Percentiles rank a stretch among this genome's conserved stretches.
Conservation (phyloP, 2,329 filamentous ascomycete species). For the Anisogramma anomala region DNA sequence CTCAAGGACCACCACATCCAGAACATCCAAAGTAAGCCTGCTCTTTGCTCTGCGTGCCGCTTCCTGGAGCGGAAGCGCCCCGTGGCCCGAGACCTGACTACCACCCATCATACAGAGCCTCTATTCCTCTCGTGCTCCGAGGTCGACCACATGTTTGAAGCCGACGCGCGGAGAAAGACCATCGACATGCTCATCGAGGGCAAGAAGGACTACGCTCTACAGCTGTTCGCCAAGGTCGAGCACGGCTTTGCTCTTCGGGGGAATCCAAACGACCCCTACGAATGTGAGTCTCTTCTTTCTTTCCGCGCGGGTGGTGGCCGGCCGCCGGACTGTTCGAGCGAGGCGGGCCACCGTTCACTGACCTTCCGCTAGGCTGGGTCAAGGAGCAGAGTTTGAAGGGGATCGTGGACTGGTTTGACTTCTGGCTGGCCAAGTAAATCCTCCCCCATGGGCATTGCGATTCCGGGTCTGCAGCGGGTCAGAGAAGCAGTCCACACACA, state of each 20-base stretch:
- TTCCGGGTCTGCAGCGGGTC: no score
- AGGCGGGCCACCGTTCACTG: no score
- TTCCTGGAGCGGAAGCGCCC: no score
- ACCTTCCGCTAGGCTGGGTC: conserved; percentile 17
- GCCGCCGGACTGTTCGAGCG: no score
- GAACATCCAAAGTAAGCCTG: conserved; percentile 23
- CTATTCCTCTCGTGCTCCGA: conserved; percentile 35
- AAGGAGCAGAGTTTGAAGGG: conserved; percentile 20
- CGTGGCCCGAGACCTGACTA: background rate
- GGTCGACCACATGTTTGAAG: conserved; percentile 31
- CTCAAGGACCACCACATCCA: conserved; percentile 35
- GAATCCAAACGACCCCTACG: conserved; percentile 33
- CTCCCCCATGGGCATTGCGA: no score
- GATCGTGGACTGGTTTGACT: conserved; percentile 1
- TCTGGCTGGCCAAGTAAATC: background rate
- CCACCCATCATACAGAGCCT: conserved; percentile 21
- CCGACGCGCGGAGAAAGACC: conserved; percentile 26
- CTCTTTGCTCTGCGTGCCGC: background rate
- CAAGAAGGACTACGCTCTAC: conserved; percentile 45
- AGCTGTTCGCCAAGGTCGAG: conserved; percentile 47
- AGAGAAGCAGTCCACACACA: no score
- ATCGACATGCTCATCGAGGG: conserved; percentile 30
- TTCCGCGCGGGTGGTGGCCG: accelerated
- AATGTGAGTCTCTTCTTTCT: conserved; percentile 19
- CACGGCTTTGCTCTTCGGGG: conserved; percentile 54